These are phyloP conservation scores for Penicillium sp. DNA, from an alignment of 2,329 filamentous ascomycete species.

Conservation along the genomic window DNA sequence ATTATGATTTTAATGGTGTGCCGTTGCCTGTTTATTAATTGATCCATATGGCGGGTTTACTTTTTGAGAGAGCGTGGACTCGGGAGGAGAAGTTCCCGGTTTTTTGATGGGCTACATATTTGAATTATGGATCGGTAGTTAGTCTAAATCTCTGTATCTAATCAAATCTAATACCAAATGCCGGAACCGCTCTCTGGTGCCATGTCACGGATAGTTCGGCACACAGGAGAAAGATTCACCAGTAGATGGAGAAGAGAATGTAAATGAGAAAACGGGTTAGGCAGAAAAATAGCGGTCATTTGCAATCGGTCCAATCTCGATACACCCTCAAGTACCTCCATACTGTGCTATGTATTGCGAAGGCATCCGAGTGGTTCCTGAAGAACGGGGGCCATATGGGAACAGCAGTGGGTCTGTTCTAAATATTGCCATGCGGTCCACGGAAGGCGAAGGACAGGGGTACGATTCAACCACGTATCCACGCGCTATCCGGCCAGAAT, in stretches of 20 bases:
- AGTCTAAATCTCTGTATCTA: background rate
- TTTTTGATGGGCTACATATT: background rate
- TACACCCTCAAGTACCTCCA: too few relatives aligned
- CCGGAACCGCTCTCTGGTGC: background rate
- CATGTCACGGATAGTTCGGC: background rate
- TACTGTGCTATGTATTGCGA: background rate
- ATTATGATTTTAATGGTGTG: conserved; percentile 16
- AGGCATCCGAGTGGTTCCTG: background rate
- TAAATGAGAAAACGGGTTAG: background rate
- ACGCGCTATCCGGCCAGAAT: background rate
- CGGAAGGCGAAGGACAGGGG: background rate
- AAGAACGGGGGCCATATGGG: background rate
- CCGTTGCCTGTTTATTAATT: conserved; percentile 15
- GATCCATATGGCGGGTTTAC: background rate
- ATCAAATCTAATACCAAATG: background rate
- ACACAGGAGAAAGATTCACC: background rate
- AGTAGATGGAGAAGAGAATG: background rate
- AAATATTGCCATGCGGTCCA: conserved; percentile 5
- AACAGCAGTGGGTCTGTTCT: background rate
- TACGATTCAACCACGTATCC: background rate
- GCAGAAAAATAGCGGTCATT: background rate
- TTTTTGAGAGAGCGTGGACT: background rate
- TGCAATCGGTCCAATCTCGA: background rate
- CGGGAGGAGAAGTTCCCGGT: background rate
- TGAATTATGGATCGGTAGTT: background rate